phyloP scores from a whole-genome alignment of 2,329 filamentous ascomycete species.

The Penicillium decumbens region DNA sequence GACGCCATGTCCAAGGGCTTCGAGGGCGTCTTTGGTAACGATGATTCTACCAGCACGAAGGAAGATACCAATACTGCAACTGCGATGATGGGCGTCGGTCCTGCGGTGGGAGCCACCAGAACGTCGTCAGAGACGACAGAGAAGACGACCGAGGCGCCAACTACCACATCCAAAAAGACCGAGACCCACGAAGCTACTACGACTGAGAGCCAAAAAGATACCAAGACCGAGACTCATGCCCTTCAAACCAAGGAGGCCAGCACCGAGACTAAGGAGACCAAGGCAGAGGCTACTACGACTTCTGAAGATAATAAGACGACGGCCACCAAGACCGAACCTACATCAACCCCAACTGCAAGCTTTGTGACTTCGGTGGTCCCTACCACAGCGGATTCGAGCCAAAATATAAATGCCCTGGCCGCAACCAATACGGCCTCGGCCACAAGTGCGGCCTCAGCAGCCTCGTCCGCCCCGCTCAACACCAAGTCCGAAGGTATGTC shows the following conservation, averaged over 20 bases:
- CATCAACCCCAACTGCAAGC: conserved; percentile 7
- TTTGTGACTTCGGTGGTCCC: conserved; percentile 22
- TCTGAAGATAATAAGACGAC: conserved; percentile 3
- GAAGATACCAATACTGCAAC: conserved; percentile 11
- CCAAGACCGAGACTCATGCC: not conserved
- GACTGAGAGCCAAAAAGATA: not conserved
- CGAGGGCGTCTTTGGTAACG: conserved; percentile 48
- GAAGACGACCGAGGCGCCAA: conserved; percentile 1
- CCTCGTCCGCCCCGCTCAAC: conserved; percentile 23
- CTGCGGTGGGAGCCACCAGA: conserved; percentile 24
- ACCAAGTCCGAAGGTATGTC: conserved; percentile 38
- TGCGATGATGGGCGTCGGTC: conserved; percentile 25
- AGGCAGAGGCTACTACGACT: conserved; percentile 4
- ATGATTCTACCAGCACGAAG: conserved; percentile 34
- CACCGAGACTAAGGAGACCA: conserved; percentile 14
- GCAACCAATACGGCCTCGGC: conserved; percentile 20
- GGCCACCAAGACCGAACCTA: conserved; percentile 4
- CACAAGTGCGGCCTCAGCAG: conserved; percentile 21
- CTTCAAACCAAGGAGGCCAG: not conserved
- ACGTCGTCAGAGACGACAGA: conserved; percentile 4
- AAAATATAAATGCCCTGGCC: conserved; percentile 9
- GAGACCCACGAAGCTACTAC: not conserved
- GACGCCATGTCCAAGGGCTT: conserved; percentile 53
- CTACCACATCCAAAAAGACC: not conserved
- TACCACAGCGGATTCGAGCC: conserved; percentile 16